phyloP scores from a whole-genome alignment of 2,329 filamentous ascomycete genomes.

The Epicoccum nigrum region DNA sequence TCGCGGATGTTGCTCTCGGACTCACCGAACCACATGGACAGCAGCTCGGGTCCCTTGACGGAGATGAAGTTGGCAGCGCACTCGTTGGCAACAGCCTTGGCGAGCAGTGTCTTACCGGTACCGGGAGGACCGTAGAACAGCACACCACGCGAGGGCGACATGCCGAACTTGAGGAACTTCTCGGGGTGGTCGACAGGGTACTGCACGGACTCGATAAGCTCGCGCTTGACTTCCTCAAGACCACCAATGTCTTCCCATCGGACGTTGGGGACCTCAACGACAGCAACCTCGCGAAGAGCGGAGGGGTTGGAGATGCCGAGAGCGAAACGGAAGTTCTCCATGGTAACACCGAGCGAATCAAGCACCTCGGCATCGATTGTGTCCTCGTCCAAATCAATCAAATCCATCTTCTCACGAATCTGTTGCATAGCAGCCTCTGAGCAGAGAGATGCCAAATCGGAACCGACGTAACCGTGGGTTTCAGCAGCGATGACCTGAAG shows the following conservation, averaged over 20 bases:
- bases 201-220: conserved; percentile 98
- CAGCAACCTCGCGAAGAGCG: conserved; percentile 95
- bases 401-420: conserved; percentile 99
- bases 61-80: conserved; percentile 99
- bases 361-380: conserved; percentile 98
- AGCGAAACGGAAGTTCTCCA: conserved; percentile 99
- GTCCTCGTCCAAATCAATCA: conserved; percentile 98
- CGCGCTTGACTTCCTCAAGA: conserved; percentile 97
- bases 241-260: conserved; percentile 99
- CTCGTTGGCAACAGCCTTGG: conserved; percentile 99
- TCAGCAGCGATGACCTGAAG: conserved; percentile 95
- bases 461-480: conserved; percentile 98
- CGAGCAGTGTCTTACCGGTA: conserved; percentile 99
- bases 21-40: conserved; percentile 99
- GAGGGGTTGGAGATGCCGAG: conserved; percentile 98
- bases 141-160: conserved; percentile 96
- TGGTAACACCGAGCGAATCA: conserved; percentile 96
- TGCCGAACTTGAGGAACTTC: conserved; percentile 99
- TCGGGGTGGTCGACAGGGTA: conserved; percentile 99
- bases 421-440: conserved; percentile 99
- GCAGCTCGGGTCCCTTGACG: conserved; percentile 95
- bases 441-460: conserved; percentile 96
- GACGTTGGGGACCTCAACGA: conserved; percentile 98
- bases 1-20: conserved; percentile 99
- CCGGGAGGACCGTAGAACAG: conserved; percentile 98